These are phyloP conservation scores for Alternaria consortialis DNA, from an alignment of 2,329 filamentous ascomycete genomes.

Conservation along the genomic window DNA sequence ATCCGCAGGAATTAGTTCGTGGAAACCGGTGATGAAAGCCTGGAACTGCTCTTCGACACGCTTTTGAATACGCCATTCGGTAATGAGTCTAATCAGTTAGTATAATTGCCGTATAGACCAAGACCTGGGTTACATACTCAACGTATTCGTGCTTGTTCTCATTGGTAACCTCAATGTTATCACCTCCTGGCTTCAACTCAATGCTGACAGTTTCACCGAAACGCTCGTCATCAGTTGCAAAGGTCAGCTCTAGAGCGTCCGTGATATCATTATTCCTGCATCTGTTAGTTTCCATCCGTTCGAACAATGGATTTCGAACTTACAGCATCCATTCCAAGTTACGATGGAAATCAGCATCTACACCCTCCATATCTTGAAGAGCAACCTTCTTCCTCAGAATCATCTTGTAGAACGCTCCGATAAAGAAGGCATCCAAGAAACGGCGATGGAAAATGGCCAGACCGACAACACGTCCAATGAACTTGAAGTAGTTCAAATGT, in stretches of 20 bases:
- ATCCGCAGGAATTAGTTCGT: constrained; percentile 95
- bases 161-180: constrained; percentile 95
- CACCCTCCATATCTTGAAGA: constrained; percentile 97
- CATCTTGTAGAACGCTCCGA: constrained; percentile 99
- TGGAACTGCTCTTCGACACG: constrained; percentile 98
- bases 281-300: constrained; percentile 11
- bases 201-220: constrained; percentile 95
- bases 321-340: constrained; percentile 94
- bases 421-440: constrained; percentile 98
- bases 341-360: constrained; percentile 96
- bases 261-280: constrained; percentile 89
- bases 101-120: neutral
- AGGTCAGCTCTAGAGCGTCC: constrained; percentile 92
- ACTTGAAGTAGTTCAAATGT: constrained; percentile 99
- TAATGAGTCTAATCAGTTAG: constrained; percentile 73
- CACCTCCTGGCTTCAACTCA: constrained; percentile 88
- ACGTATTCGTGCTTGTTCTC: constrained; percentile 99
- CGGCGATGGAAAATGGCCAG: constrained; percentile 97
- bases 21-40: constrained; percentile 96
- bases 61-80: constrained; percentile 99
- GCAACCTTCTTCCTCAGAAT: constrained; percentile 91
- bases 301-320: constrained; percentile 34
- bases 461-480: constrained; percentile 96
- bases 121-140: constrained; percentile 66
- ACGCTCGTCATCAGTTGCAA: constrained; percentile 95